Conservation (phyloP, 805 yeast species). For the Hemisphaericaspora nanyangensis region DNA sequence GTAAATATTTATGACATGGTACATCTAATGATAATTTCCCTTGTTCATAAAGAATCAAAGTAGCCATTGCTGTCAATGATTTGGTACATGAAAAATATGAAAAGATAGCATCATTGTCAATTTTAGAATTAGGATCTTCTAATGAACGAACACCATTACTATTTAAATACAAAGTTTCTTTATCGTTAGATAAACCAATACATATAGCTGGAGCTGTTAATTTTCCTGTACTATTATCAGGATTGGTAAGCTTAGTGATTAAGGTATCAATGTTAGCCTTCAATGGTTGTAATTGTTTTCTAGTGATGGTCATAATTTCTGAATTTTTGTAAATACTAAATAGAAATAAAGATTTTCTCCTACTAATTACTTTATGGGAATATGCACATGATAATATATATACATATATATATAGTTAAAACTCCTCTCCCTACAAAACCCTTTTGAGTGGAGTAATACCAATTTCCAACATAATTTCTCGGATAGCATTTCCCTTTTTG, state of each 20-base stretch:
- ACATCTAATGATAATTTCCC: conserved; percentile 29
- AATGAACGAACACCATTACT: conserved; percentile 19
- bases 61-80: conserved; percentile 32
- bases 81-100: conserved; percentile 29
- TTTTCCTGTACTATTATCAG: conserved; percentile 4
- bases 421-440: too few relatives aligned
- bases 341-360: neutral
- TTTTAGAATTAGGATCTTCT: conserved; percentile 13
- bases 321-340: neutral
- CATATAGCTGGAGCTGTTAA: conserved; percentile 12
- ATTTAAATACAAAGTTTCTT: conserved; percentile 21
- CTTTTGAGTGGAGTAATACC: neutral
- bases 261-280: conserved; percentile 2
- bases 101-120: conserved; percentile 15
- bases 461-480: too few relatives aligned
- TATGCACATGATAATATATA: neutral
- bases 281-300: conserved; percentile 1
- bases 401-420: neutral
- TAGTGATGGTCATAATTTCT: conserved; percentile 4
- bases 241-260: conserved; percentile 7
- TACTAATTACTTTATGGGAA: too few relatives aligned
- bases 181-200: conserved; percentile 24
- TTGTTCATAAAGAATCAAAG: conserved; percentile 30
- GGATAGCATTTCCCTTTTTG: too few relatives aligned
- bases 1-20: conserved; percentile 31